Evolutionary conservation across 768 basidiomycete species (phyloP), one percentile per base, ranked within the genome.

Genomic region (Auricularia sp.): DNA sequence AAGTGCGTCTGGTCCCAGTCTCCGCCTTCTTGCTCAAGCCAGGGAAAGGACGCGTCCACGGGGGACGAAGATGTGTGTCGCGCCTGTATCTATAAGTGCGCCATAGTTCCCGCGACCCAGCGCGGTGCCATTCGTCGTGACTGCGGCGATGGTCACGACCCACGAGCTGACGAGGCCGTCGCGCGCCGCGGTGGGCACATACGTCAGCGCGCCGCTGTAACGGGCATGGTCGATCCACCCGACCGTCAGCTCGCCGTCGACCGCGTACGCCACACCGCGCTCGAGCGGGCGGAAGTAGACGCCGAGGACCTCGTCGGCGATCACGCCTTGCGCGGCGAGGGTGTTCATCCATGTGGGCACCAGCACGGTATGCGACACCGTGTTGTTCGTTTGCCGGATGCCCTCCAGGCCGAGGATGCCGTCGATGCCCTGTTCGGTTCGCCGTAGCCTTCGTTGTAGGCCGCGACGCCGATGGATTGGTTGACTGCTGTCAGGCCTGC

Each of bases 161-260:
- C 56, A 59, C 11, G 56, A 59, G 11, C 16, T n/a, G 21, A 59
- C 7, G 8, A 4, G 5, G 29, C 56, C 56, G 24, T 35, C 56
- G 37, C 39, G 45, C 36, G 16, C 1, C 54, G 64, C 58, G 54
- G 58, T 39, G 44, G 54, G 54, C 37, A 37, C 54, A 36, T 61
- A 64, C 8, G 64, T 64, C 36, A 64, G 36, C 18, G 56, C 56
- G 56, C 64, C 58, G 54, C n/a, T 44, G 64, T 58, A 58, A 36
- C 64, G 64, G 29, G 36, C 21, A 18, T 58, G 2, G 56, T 64
- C 64, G 56, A 64, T 59, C 10, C 64, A 35, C 35, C 64, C 64
- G 64, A 64, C 39, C 36, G 64, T 64, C 18, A 64, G 54, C 58
- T 64, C 64, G 64, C 64, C 64, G 64, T 64, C 45, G 37, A 39